phyloP scores from a whole-genome alignment of 208 protist genomes.

The Crithidia expoeki region DNA sequence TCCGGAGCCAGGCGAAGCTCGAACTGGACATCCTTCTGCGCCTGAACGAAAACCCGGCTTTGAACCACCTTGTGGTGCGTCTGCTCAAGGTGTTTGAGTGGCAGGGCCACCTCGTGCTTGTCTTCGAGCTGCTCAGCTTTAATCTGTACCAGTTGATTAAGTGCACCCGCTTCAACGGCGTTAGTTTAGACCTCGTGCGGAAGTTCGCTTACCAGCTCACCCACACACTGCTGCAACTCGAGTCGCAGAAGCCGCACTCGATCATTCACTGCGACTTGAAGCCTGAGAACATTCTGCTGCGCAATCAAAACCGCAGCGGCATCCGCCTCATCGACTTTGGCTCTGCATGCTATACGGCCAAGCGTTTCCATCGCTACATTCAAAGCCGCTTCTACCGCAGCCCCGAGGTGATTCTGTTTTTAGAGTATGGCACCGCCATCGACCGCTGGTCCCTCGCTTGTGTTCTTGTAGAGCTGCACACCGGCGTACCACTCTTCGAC shows the following conservation, averaged over 20 bases:
- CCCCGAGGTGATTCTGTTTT: constrained; percentile 96
- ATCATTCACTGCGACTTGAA: constrained; percentile 99
- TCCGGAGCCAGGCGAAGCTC: constrained; percentile 82
- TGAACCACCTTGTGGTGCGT: constrained; percentile 83
- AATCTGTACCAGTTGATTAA: constrained; percentile 98
- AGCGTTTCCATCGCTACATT: constrained; percentile 97
- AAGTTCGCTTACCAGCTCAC: constrained; percentile 97
- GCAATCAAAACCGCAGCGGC: constrained; percentile 84
- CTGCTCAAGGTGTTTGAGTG: constrained; percentile 90
- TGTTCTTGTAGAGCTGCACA: constrained; percentile 98
- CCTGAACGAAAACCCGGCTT: constrained; percentile 61
- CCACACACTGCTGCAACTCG: constrained; percentile 88
- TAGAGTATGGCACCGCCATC: constrained; percentile 94
- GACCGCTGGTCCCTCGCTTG: constrained; percentile 99
- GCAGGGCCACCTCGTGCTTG: constrained; percentile 96
- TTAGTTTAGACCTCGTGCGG: constrained; percentile 81
- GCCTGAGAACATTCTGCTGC: constrained; percentile 94
- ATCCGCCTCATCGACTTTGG: constrained; percentile 99
- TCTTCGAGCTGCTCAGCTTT: constrained; percentile 97
- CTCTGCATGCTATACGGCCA: constrained; percentile 94
- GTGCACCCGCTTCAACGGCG: constrained; percentile 87
- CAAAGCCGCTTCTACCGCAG: constrained; percentile 98
- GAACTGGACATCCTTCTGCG: constrained; percentile 86
- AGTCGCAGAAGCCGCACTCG: constrained; percentile 77
- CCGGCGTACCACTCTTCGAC: constrained; percentile 95